Base-by-base conservation (phyloP, 2,329 filamentous ascomycete species). In the Furcasterigmium furcatum region DNA sequence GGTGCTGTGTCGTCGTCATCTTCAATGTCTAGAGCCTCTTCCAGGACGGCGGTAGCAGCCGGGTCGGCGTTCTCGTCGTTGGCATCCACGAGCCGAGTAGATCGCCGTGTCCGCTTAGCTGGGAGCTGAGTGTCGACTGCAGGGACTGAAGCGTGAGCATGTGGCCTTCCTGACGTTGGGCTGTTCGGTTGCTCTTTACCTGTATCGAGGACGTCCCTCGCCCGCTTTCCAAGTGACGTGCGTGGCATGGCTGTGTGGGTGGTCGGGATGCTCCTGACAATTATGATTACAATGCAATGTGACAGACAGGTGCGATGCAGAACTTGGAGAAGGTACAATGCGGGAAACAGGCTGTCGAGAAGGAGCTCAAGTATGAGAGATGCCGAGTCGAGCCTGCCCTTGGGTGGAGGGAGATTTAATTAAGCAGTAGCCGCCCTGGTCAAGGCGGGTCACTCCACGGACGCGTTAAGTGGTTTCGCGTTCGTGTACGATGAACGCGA, bases 41-140 rank as follows among this genome's bases (percentile, higher is more conserved):
- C 67, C 44, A 62, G 60, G 50, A 67, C 61, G 50, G 61, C 66
- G 58, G 71, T 60, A 14, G 54, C 53, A 13, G 60, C 50, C 4
- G 66, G 62, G 38, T 86, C 82, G 50, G 78, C 71, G 53, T 89
- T 87, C 64, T 91, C 86, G 54, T 87, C 80, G 54, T 85, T 82
- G 57, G 79, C 73, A 38, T 60, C 57, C 51, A 59, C 63, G 52
- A 58, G 67, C 51, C 63, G 69, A 46, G 64, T 70, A 35, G 66
- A 61, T 21, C 71, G 68, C 50, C 75, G 70, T 42, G 69, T 64
- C 52, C 72, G 67, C 53, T 80, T 81, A 34, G 64, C 55, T 35
- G 74, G 70, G 27, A 63, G 55, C 24, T 62, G 54, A 30, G 20
- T 39, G 13, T 39, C 20, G 13, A 24, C 38, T 43, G 20, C 50